Base-by-base conservation (phyloP, 2,329 filamentous ascomycete genomes). In the Helicocarpus griseus region DNA sequence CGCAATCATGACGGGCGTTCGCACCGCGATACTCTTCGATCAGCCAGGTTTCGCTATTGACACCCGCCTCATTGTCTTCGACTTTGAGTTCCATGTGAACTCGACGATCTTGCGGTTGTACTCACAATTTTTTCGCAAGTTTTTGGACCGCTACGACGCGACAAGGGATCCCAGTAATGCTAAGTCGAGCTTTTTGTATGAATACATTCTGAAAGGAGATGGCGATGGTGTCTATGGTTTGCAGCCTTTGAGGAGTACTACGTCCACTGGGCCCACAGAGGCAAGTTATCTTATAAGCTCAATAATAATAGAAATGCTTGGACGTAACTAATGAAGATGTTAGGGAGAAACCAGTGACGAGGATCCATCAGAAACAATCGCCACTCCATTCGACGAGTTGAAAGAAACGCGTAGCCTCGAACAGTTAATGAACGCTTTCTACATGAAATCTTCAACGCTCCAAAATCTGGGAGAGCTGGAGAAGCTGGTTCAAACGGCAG, bases 41-140 rank as follows among this genome's bases (percentile, higher is more conserved):
- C 51, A 19, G 22, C 41, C 24, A 29, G 22, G 41, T 4, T 45
- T 45, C 29, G 28, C 3, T 17, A 14, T 29, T 14, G 45, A 48
- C 24, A 48, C 45, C 28, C 28, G 45, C 9, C 28, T 48, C 26
- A 35, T 48, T 22, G 45, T 11, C n/a, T 48, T 48, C 45, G n/a
- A 35, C 5, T 4, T 9, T 13, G 45, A 35, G 31, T 36, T 48
- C 45, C 45, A 48, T 36, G 45, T 48, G 13, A 35, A 48, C 29
- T 48, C 29, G n/a, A 24, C 28, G 14, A 36, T 48, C 19, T 24
- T 48, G 29, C 35, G 29, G 19, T 28, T 33, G 21, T 29, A 48
- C 22, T 36, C 29, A n/a, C 22, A 33, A 14, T 48, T 48, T 19
- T 48, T 48, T 36, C n/a, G n/a, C 13, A 21, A 22, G 14, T 47